These are phyloP conservation scores for Termitomyces sp. DNA, from an alignment of 768 basidiomycete genomes.

Conservation along the genomic window DNA sequence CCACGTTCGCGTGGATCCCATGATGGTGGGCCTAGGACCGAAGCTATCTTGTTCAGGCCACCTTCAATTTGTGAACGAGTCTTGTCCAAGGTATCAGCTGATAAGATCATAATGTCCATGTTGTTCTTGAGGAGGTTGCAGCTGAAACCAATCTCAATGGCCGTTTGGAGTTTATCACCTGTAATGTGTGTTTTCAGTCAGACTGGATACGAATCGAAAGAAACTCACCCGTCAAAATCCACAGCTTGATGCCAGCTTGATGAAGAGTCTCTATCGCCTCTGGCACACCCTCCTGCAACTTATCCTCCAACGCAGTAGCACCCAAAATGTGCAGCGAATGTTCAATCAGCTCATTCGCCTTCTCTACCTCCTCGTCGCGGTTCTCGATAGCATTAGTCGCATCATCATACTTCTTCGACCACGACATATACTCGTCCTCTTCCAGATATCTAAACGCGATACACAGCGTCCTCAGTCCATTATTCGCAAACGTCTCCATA, in stretches of 20 bases:
- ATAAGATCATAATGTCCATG: conserved; percentile 98
- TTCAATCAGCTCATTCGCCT: conserved; percentile 80
- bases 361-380: conserved; percentile 89
- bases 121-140: conserved; percentile 91
- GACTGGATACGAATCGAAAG: conserved; percentile 10
- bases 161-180: conserved; percentile 97
- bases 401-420: conserved; percentile 77
- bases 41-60: conserved; percentile 91
- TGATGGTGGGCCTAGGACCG: conserved; percentile 71
- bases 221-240: conserved; percentile 84
- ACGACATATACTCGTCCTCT: conserved; percentile 81
- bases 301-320: conserved; percentile 95
- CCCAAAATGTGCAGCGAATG: conserved; percentile 81
- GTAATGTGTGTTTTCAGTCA: not conserved
- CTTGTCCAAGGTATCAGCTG: conserved; percentile 70
- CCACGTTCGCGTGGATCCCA: conserved; percentile 58
- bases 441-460: conserved; percentile 74
- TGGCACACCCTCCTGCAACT: conserved; percentile 94
- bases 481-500: conserved; percentile 93
- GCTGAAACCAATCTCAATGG: conserved; percentile 96
- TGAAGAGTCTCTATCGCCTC: conserved; percentile 93
- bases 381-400: conserved; percentile 74
- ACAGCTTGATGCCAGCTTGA: conserved; percentile 92
- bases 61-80: conserved; percentile 86
- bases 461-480: conserved; percentile 86